phyloP scores from a whole-genome alignment of 768 basidiomycete species.

The Hebeloma cylindrosporum region DNA sequence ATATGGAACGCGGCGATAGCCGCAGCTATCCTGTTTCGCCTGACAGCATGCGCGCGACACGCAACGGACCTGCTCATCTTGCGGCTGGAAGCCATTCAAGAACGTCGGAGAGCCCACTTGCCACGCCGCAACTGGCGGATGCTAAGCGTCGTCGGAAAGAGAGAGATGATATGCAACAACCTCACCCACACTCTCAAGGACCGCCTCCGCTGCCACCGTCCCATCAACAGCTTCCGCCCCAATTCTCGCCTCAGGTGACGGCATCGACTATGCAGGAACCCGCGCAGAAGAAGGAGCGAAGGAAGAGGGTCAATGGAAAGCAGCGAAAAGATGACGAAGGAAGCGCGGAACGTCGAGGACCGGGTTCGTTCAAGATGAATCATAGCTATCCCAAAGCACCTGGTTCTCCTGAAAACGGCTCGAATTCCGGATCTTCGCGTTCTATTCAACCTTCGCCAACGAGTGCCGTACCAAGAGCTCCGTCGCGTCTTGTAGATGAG shows the following conservation, averaged over 20 bases:
- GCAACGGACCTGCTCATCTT: constrained; percentile 34
- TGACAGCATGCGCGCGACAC: constrained; percentile 38
- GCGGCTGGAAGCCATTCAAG: constrained; percentile 37
- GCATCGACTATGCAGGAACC: constrained; percentile 36
- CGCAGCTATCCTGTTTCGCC: constrained; percentile 48
- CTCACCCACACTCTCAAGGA: too few relatives aligned
- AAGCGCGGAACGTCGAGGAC: constrained; percentile 15
- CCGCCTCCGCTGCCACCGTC: constrained; percentile 17
- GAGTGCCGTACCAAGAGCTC: constrained; percentile 55
- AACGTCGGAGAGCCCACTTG: constrained; percentile 62
- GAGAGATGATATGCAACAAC: constrained; percentile 38
- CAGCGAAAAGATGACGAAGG: constrained; percentile 22
- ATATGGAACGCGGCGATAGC: constrained; percentile 38
- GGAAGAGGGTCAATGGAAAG: constrained; percentile 42
- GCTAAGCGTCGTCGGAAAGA: constrained; percentile 50
- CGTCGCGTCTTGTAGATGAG: constrained; percentile 77
- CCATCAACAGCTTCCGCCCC: constrained; percentile 30
- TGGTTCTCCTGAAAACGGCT: constrained; percentile 63
- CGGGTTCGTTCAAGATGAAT: constrained; percentile 20
- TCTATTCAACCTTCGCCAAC: constrained; percentile 76
- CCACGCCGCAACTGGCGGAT: constrained; percentile 37
- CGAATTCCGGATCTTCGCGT: constrained; percentile 61
- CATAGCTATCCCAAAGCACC: constrained; percentile 39
- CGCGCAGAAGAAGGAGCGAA: constrained; percentile 57
- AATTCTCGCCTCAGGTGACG: constrained; percentile 22